Evolutionary conservation across 345 rosid species (phyloP).

Genomic region (Erysimum cheiranthoides): DNA sequence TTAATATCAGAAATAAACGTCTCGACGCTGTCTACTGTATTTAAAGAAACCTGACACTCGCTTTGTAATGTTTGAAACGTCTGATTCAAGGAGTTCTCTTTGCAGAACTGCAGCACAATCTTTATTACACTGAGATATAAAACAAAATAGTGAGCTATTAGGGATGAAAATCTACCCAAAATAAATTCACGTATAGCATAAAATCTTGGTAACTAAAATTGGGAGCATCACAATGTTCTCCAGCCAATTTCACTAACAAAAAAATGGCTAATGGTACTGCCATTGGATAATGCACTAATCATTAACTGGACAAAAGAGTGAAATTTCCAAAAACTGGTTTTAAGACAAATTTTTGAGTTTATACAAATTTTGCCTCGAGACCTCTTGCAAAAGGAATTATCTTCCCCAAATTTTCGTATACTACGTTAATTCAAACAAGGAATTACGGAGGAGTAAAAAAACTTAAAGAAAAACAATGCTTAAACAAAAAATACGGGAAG

Average conservation of each 20-base stretch:
- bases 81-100: slow-evolving; percentile 92
- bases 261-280: background rate
- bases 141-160: background rate
- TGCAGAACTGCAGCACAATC: slow-evolving; percentile 97
- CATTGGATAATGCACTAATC: background rate
- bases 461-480: slow-evolving; percentile 5
- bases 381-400: no score
- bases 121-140: slow-evolving; percentile 77
- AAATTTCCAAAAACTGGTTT: no score
- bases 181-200: background rate
- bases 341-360: no score
- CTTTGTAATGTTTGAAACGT: slow-evolving; percentile 92
- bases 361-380: background rate
- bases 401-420: background rate
- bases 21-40: slow-evolving; percentile 93
- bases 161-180: background rate
- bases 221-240: slow-evolving; percentile 4
- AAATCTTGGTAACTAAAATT: slow-evolving; percentile 6
- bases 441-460: background rate
- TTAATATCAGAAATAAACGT: slow-evolving; percentile 90
- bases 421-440: background rate
- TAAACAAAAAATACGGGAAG: background rate
- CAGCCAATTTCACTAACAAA: background rate
- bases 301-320: background rate
- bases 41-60: slow-evolving; percentile 95